Evolutionary conservation across 106 monocot species (phyloP), one percentile per base, ranked within the genome.

Genomic region (Posidonia australis): DNA sequence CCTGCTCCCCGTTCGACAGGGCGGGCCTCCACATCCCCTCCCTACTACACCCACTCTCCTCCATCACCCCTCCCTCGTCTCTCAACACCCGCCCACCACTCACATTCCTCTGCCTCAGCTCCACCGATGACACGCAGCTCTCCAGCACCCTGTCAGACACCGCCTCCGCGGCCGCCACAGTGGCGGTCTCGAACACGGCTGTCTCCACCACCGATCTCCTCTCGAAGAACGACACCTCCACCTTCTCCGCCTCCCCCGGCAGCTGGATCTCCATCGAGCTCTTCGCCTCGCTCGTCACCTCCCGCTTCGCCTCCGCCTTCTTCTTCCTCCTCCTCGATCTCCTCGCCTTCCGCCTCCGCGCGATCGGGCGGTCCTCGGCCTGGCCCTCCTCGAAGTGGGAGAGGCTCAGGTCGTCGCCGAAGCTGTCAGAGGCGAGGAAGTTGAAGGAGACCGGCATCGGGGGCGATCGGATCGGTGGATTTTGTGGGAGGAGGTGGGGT

Each of bases 51-150:
- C 20, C 29, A 13, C 51, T 70, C 19, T 53, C 65, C 17, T 75
- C 53, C 48, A 55, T 70, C 30, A 64, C 54, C n/a, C 31, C 52
- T 44, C 65, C 28, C 28, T 36, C 36, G 5, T 36, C 36, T 49
- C 49, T 46, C 78, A 52, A 9, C 46, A 46, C 9, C 29, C 67
- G 26, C 65, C 62, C 28, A 25, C 78, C 72, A 45, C 65, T 64
- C 58, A 75, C 76, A 44, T 74, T 79, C 69, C 90, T 84, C 87
- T 87, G 92, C 79, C 92, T 67, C 73, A 87, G 46, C 74, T 87
- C 92, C 62, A 72, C 77, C 44, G 66, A 76, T 6, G 82, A 72
- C 10, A 79, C 68, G 45, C 73, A 70, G 43, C 77, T 77, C 73
- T 61, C 68, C 28, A 28, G 17, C 32, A 58, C 44, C 24, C 63